Evolutionary conservation across 805 yeast species (phyloP).

Genomic region (Ogataea nitratoaversa): DNA sequence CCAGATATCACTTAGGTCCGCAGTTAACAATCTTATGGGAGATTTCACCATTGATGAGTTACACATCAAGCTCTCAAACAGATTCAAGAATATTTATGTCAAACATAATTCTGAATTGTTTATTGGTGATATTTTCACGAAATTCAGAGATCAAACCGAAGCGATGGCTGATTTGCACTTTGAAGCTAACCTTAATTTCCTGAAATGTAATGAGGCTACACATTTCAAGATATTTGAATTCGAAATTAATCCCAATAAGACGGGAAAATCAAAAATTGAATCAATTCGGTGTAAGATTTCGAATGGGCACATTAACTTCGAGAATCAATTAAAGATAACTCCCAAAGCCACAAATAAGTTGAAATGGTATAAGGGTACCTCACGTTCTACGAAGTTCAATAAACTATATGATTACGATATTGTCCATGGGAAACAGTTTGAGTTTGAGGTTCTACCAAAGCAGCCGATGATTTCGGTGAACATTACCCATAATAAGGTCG

Average conservation of each 20-base stretch:
- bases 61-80: slow-evolving; percentile 18
- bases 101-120: slow-evolving; percentile 7
- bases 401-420: slow-evolving; percentile 14
- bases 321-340: slow-evolving; percentile 10
- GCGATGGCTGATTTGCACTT: slow-evolving; percentile 7
- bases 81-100: slow-evolving; percentile 7
- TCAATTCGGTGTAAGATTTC: slow-evolving; percentile 13
- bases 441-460: slow-evolving; percentile 35
- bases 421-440: slow-evolving; percentile 10
- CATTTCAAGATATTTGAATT: slow-evolving; percentile 17
- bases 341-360: slow-evolving; percentile 2
- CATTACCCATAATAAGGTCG: slow-evolving; percentile 23
- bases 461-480: slow-evolving; percentile 32
- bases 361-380: slow-evolving; percentile 12
- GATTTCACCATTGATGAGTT: slow-evolving; percentile 16
- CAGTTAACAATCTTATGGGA: slow-evolving; percentile 20
- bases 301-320: slow-evolving; percentile 11
- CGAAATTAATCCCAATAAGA: slow-evolving; percentile 16
- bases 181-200: slow-evolving; percentile 16
- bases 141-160: slow-evolving; percentile 3
- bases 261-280: slow-evolving; percentile 24
- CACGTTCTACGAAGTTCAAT: slow-evolving; percentile 7
- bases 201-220: not conserved
- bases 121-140: not conserved
- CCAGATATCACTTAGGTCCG: slow-evolving; percentile 31